Conservation (phyloP, 805 yeast genomes). For the Wickerhamiella australiensis region DNA sequence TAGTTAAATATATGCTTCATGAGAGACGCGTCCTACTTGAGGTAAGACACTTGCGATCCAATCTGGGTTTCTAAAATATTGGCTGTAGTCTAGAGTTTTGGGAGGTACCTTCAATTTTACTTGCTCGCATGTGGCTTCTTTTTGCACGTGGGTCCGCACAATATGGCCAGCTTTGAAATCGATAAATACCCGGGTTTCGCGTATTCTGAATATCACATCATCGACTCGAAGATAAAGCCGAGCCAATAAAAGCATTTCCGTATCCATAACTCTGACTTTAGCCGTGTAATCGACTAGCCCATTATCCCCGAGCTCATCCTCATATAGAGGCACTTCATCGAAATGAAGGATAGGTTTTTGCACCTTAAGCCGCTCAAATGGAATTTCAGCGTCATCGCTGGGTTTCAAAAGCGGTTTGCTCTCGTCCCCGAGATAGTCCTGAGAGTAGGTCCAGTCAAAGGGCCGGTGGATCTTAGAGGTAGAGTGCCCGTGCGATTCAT, state of each 20-base stretch:
- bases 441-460: conserved; percentile 93
- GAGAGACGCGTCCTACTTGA: not conserved
- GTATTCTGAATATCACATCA: conserved; percentile 68
- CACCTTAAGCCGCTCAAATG: conserved; percentile 52
- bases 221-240: conserved; percentile 83
- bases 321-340: conserved; percentile 79
- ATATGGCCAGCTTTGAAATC: conserved; percentile 57
- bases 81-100: conserved; percentile 52
- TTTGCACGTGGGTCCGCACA: conserved; percentile 65
- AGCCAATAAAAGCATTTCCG: conserved; percentile 57
- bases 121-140: conserved; percentile 43
- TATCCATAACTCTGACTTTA: conserved; percentile 81
- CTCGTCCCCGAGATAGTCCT: conserved; percentile 53
- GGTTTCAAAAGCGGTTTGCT: conserved; percentile 24
- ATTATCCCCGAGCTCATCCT: conserved; percentile 93
- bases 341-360: conserved; percentile 82
- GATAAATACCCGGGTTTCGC: conserved; percentile 74
- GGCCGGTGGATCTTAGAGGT: conserved; percentile 59
- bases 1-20: not conserved
- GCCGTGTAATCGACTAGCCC: conserved; percentile 71
- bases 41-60: conserved; percentile 45
- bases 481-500: conserved; percentile 32
- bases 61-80: conserved; percentile 62
- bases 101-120: conserved; percentile 36
- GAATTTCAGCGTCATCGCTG: conserved; percentile 35